Evolutionary conservation across 2,329 filamentous ascomycete species (phyloP).

Genomic region (Alternaria arborescens): DNA sequence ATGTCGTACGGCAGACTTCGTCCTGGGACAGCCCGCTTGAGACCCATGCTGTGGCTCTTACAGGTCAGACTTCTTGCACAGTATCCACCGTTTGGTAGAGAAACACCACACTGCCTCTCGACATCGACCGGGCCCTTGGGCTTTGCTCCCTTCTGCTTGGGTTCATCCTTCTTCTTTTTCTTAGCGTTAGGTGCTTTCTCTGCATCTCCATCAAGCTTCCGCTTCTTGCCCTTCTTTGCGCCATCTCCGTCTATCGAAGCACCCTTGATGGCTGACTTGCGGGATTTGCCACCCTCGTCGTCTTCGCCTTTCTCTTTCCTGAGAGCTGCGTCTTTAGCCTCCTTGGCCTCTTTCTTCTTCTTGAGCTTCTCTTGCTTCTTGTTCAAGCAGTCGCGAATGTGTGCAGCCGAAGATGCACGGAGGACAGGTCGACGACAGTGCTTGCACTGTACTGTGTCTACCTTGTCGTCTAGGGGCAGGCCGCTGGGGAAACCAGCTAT

Average conservation of each 20-base stretch:
- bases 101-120: constrained; percentile 90
- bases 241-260: constrained; percentile 48
- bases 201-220: constrained; percentile 64
- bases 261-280: constrained; percentile 54
- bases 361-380: constrained; percentile 75
- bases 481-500: constrained; percentile 83
- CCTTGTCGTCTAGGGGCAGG: constrained; percentile 79
- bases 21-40: constrained; percentile 87
- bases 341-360: constrained; percentile 70
- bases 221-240: constrained; percentile 57
- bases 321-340: constrained; percentile 60
- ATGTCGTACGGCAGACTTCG: constrained; percentile 91
- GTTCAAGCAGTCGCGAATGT: constrained; percentile 84
- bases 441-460: constrained; percentile 84
- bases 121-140: constrained; percentile 94
- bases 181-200: constrained; percentile 80
- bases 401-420: constrained; percentile 75
- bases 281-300: constrained; percentile 52
- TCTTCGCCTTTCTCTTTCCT: constrained; percentile 58
- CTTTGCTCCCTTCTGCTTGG: constrained; percentile 82
- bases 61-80: constrained; percentile 91
- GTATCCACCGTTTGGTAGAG: constrained; percentile 82
- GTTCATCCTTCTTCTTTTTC: constrained; percentile 96
- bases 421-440: constrained; percentile 92
- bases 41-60: constrained; percentile 95